Conservation (phyloP, 1,284 basidiomycete genomes). For the Amylostereum chailletii region DNA sequence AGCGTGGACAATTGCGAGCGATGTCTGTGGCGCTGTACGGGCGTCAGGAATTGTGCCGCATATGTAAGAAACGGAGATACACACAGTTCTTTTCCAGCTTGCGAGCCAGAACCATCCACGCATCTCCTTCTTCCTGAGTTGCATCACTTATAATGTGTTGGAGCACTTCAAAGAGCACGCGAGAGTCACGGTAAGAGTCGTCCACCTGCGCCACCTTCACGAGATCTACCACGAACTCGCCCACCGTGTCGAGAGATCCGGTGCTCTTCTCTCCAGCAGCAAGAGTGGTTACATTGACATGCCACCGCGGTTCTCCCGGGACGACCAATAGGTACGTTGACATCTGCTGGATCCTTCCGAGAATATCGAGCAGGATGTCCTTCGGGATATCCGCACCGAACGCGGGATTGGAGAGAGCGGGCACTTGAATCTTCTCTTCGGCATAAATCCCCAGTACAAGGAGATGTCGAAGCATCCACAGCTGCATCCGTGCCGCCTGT, state of each 20-base stretch:
- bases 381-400: conserved; percentile 34
- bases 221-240: conserved; percentile 34
- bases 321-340: conserved; percentile 62
- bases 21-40: conserved; percentile 53
- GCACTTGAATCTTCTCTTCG: conserved; percentile 45
- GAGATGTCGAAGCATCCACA: conserved; percentile 61
- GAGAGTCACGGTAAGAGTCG: conserved; percentile 45
- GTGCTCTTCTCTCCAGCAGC: conserved; percentile 19
- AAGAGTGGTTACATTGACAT: conserved; percentile 30
- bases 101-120: conserved; percentile 67
- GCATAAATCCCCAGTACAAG: conserved; percentile 50
- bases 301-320: conserved; percentile 43
- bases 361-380: conserved; percentile 33
- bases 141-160: conserved; percentile 54
- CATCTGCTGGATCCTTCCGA: conserved; percentile 48
- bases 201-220: conserved; percentile 25
- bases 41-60: not conserved
- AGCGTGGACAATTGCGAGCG: conserved; percentile 57
- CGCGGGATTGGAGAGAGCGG: conserved; percentile 36
- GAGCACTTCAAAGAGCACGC: conserved; percentile 53
- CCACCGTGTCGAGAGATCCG: conserved; percentile 21
- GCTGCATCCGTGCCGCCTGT: conserved; percentile 43
- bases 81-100: conserved; percentile 53
- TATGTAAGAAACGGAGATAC: conserved; percentile 7
- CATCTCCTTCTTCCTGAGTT: conserved; percentile 58